Conservation (phyloP, 2,329 filamentous ascomycete genomes). For the Epichloe sylvatica region DNA sequence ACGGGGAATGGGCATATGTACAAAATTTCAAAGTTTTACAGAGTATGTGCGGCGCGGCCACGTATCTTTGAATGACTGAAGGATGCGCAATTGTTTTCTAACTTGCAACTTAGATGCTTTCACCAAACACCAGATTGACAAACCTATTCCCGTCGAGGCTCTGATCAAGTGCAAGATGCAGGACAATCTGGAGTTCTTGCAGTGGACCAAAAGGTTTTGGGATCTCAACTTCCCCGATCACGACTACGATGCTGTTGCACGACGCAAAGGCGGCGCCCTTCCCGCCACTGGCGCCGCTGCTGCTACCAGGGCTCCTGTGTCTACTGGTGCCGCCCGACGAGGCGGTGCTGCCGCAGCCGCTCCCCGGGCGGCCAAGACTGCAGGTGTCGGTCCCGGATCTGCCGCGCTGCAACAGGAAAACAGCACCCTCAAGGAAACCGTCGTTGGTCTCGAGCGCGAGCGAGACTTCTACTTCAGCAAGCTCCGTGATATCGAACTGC, state of each 20-base stretch:
- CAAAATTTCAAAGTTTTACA: constrained; percentile 98
- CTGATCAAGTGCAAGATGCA: constrained; percentile 99
- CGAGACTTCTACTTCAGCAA: constrained; percentile 99
- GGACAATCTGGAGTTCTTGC: constrained; percentile 97
- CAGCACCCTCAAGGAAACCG: constrained; percentile 80
- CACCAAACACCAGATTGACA: constrained; percentile 74
- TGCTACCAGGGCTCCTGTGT: constrained; percentile 33
- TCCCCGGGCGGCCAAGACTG: constrained; percentile 31
- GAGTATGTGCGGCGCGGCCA: constrained; percentile 44
- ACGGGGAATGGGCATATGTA: constrained; percentile 90
- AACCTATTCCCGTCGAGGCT: constrained; percentile 73
- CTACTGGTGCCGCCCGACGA: constrained; percentile 35
- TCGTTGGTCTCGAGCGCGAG: constrained; percentile 87
- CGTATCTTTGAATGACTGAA: neutral
- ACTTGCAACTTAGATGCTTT: constrained; percentile 51
- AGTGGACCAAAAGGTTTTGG: constrained; percentile 96
- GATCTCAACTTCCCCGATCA: constrained; percentile 95
- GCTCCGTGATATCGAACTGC: constrained; percentile 86
- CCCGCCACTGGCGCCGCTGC: constrained; percentile 29
- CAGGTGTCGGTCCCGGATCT: constrained; percentile 43
- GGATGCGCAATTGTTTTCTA: constrained; percentile 1
- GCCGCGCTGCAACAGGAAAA: constrained; percentile 76
- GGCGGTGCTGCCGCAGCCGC: constrained; percentile 45
- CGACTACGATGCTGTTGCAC: constrained; percentile 81
- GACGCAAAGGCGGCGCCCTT: constrained; percentile 64